Conservation (phyloP, 2,329 filamentous ascomycete species). For the Colletotrichum cereale region DNA sequence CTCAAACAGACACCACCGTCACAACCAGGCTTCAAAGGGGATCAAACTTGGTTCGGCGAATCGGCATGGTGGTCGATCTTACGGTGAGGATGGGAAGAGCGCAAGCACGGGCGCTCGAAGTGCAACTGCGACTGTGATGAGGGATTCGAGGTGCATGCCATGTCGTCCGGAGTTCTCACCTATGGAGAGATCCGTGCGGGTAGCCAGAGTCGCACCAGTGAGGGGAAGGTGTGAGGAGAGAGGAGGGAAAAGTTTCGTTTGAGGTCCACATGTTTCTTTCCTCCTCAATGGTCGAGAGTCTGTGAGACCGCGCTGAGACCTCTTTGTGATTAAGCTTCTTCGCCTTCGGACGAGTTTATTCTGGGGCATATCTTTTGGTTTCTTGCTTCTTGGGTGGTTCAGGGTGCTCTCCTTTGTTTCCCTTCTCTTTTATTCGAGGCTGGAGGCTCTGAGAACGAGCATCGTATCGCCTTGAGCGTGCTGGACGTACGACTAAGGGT, state of each 20-base stretch:
- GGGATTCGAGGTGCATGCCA: slow-evolving; percentile 31
- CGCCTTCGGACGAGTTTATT: slow-evolving; percentile 12
- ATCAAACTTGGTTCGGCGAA: slow-evolving; percentile 8
- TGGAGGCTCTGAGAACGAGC: slow-evolving; percentile 15
- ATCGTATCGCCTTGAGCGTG: background rate
- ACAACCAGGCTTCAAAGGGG: slow-evolving; percentile 14
- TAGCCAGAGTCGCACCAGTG: background rate
- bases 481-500: background rate
- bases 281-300: slow-evolving; percentile 19
- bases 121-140: slow-evolving; percentile 35
- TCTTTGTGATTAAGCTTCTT: background rate
- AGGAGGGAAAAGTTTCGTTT: slow-evolving; percentile 34
- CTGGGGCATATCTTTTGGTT: slow-evolving; percentile 7
- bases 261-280: slow-evolving; percentile 8
- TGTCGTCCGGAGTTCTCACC: slow-evolving; percentile 21
- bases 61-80: slow-evolving; percentile 13
- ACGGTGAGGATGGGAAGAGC: slow-evolving; percentile 15
- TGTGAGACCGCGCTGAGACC: slow-evolving; percentile 27
- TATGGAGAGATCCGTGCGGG: slow-evolving; percentile 29
- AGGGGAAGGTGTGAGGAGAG: background rate
- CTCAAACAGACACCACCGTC: background rate
- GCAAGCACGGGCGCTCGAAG: slow-evolving; percentile 16
- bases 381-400: background rate
- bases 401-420: background rate
- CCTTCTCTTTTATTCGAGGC: slow-evolving; percentile 6